Conservation (phyloP, 495 filamentous ascomycete species). For the Darksidea phi region DNA sequence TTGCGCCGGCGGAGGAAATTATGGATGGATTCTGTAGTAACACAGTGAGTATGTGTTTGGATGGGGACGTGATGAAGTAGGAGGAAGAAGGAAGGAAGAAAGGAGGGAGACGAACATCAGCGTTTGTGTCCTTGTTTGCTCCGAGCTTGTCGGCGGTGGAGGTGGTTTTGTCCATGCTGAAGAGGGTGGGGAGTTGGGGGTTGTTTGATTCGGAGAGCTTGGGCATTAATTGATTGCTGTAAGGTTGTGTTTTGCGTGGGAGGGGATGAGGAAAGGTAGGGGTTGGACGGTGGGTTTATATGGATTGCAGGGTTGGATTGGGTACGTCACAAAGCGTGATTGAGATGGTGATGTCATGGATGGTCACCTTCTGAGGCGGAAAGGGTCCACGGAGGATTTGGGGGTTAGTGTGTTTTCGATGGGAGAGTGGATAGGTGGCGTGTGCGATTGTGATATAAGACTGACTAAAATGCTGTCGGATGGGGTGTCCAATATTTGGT, state of each 20-base stretch:
- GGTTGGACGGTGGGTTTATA: not conserved
- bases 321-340: not conserved
- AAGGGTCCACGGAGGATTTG: no score
- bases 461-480: no score
- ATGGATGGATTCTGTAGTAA: slow-evolving; percentile 26
- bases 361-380: no score
- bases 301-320: not conserved
- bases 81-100: not conserved
- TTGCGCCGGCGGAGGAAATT: slow-evolving; percentile 27
- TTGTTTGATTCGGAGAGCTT: not conserved
- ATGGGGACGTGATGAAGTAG: not conserved
- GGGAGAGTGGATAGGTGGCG: no score
- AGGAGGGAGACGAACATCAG: not conserved
- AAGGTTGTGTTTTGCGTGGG: no score
- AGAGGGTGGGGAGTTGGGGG: not conserved
- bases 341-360: not conserved
- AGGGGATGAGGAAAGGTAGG: no score
- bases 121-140: not conserved
- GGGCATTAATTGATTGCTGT: not conserved
- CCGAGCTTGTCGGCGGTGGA: slow-evolving; percentile 3
- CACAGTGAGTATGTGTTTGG: not conserved
- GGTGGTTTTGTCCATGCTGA: not conserved
- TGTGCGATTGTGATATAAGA: no score
- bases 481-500: no score
- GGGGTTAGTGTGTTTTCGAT: no score